Conservation (phyloP, 129 eudicot genomes). For the Arctium minus region DNA sequence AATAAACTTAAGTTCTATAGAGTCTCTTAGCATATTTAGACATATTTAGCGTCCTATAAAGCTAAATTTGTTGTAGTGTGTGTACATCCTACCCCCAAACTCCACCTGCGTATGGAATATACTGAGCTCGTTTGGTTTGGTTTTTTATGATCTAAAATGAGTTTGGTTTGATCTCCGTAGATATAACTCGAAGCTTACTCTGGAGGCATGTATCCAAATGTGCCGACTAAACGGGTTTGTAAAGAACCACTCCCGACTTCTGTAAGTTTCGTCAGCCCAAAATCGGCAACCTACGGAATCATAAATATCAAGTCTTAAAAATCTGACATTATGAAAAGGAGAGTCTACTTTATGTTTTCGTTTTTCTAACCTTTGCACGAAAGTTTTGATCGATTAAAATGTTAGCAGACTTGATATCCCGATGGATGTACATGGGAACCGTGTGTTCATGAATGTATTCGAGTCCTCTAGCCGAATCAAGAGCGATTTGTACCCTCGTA, state of each 20-base stretch:
- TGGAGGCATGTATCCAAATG: constrained; percentile 96
- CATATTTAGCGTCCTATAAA: not conserved
- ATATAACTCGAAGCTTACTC: constrained; percentile 49
- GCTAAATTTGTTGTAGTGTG: not conserved
- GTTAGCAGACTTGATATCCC: constrained; percentile 83
- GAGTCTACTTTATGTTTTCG: not conserved
- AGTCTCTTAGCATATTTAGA: not conserved
- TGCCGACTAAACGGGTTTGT: constrained; percentile 82
- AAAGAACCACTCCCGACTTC: constrained; percentile 75
- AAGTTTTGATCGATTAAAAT: constrained; percentile 70
- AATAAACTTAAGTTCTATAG: not conserved
- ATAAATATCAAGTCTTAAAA: not conserved
- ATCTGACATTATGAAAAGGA: not conserved
- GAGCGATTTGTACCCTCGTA: constrained; percentile 85
- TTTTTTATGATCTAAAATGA: not conserved
- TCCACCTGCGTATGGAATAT: not conserved
- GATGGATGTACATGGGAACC: constrained; percentile 82
- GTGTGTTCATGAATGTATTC: constrained; percentile 98
- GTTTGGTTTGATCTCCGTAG: not conserved
- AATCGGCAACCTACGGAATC: constrained; percentile 80
- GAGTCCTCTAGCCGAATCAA: constrained; percentile 97
- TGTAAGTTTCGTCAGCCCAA: constrained; percentile 82
- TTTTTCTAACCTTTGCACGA: constrained; percentile 69
- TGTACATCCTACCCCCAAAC: not conserved
- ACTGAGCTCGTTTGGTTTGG: not conserved